Conservation (phyloP, 2,329 filamentous ascomycete genomes). For the Lachnellula cervina region DNA sequence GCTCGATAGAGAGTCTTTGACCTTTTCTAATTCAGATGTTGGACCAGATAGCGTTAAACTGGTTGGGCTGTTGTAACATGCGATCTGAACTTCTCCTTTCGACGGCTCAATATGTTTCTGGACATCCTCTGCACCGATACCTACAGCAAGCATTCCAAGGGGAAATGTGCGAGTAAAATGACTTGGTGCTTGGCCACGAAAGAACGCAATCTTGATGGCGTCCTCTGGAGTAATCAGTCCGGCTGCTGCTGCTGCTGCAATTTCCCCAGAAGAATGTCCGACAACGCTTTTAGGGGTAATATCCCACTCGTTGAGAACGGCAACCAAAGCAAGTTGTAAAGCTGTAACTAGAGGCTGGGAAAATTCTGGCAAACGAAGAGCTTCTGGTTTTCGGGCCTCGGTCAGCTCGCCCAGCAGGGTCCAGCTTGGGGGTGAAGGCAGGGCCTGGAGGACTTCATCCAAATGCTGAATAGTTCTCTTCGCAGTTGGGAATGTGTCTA, state of each 20-base stretch:
- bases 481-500: background rate
- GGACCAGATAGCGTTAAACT: slow-evolving; percentile 26
- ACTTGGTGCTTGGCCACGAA: slow-evolving; percentile 4
- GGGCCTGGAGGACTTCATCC: background rate
- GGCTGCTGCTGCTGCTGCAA: slow-evolving; percentile 41
- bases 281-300: slow-evolving; percentile 36
- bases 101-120: slow-evolving; percentile 1
- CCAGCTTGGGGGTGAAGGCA: slow-evolving; percentile 3
- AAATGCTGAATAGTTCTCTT: background rate
- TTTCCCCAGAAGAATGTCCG: slow-evolving; percentile 45
- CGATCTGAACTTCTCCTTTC: slow-evolving; percentile 10
- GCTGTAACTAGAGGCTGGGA: slow-evolving; percentile 40
- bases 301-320: slow-evolving; percentile 40
- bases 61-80: slow-evolving; percentile 28
- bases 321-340: slow-evolving; percentile 41
- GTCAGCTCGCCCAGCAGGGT: background rate
- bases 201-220: slow-evolving; percentile 14
- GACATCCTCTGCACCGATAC: slow-evolving; percentile 9
- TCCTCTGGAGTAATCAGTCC: slow-evolving; percentile 27
- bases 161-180: background rate
- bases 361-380: slow-evolving; percentile 4
- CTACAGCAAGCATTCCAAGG: slow-evolving; percentile 14
- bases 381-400: background rate
- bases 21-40: background rate
- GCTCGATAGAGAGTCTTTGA: slow-evolving; percentile 10